Evolutionary conservation across 345 rosid genomes (phyloP).

Genomic region (Litchi chinensis): DNA sequence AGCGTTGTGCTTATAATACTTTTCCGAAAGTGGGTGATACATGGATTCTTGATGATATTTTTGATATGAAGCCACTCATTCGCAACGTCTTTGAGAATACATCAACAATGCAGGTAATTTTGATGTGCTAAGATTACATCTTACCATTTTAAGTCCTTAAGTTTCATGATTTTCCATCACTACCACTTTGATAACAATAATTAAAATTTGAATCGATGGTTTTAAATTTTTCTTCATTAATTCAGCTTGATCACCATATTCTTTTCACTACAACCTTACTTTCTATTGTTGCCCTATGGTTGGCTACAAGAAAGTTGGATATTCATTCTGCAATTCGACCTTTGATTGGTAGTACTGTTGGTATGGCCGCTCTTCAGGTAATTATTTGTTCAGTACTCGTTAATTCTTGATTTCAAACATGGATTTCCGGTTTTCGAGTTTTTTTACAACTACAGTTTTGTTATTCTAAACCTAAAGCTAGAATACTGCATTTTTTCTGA

Average conservation of each 20-base stretch:
- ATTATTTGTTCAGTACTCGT: constrained; percentile 1
- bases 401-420: not conserved
- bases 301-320: constrained; percentile 76
- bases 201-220: not conserved
- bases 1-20: constrained; percentile 91
- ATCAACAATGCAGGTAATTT: constrained; percentile 76
- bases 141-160: not conserved
- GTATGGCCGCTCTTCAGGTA: constrained; percentile 91
- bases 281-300: constrained; percentile 68
- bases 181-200: not conserved
- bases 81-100: constrained; percentile 96
- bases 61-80: constrained; percentile 76
- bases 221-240: constrained; percentile 43
- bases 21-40: constrained; percentile 93
- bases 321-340: constrained; percentile 82
- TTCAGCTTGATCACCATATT: constrained; percentile 26
- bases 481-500: not conserved
- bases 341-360: constrained; percentile 69
- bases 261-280: constrained; percentile 73
- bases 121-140: not conserved
- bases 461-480: not conserved
- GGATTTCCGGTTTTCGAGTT: not conserved
- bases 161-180: not conserved
- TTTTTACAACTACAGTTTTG: not conserved
- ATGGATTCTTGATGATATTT: constrained; percentile 84